Evolutionary conservation across 805 yeast genomes (phyloP), one percentile per base, ranked within the genome.

Genomic region (Saturnispora sekii): DNA sequence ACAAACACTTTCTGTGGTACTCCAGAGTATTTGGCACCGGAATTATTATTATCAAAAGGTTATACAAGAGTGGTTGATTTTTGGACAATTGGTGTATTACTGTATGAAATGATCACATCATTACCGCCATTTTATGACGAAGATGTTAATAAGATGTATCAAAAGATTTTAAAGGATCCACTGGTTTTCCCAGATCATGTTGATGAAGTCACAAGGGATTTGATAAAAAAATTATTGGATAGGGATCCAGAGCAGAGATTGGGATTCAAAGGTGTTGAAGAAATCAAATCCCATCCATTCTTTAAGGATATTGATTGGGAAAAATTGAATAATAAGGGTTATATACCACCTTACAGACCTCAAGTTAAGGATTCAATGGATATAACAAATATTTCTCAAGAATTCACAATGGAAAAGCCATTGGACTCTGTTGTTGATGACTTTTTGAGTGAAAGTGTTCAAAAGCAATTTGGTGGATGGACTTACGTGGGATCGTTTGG

Each of bases 391-490:
- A 93, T 93, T 57, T 96, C 90, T 60, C 76, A 79, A 51, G 95
- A 84, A 58, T 93, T 93, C 60, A 93, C 98, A 5, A 81, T 72
- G 57, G 97, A 93, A 58, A 79, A 81, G 54, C 97, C 98, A 4
- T 81, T 86, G 53, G 98, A 93, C 61, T 84, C 95, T 50, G 97
- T 93, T 10, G 96, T 89, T 14, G 95, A 89, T 61, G 95, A 86
- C 58, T 86, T 76, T 53, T 72, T 93, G 50, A 84, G 94, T 57
- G 97, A 88, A 55, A 78, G 89, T 55, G 96, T 93, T n/a, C 98
- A 93, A 64, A 79, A 84, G 60, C 97, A 93, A 66, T 93, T 93
- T 70, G 97, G 96, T 39, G 97, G 98, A 6, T 93, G 98, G 98
- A 90, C 97, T 2, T 90, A 89, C 63, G 85, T 81, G 40, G 94